These are phyloP conservation scores for Suhomyces tanzawaensis DNA, from an alignment of 805 yeast genomes.

Conservation along the genomic window DNA sequence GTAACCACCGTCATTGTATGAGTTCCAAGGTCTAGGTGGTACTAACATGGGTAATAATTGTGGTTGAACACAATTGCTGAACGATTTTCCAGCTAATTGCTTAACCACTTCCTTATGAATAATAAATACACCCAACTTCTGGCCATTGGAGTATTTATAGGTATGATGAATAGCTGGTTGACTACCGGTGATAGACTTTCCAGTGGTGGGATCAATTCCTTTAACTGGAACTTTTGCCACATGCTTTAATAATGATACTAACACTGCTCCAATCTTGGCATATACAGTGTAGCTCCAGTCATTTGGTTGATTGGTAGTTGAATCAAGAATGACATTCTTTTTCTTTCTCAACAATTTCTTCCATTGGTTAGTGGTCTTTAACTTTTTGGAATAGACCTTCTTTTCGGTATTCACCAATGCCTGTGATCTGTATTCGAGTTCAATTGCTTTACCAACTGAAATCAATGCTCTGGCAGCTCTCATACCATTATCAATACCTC, in stretches of 20 bases:
- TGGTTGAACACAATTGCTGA: slow-evolving; percentile 70
- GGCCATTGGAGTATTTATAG: slow-evolving; percentile 77
- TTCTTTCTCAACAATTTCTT: slow-evolving; percentile 40
- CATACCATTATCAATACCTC: slow-evolving; percentile 78
- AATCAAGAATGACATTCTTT: slow-evolving; percentile 9
- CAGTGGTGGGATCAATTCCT: slow-evolving; percentile 80
- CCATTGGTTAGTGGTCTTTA: slow-evolving; percentile 48
- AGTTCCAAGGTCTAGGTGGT: slow-evolving; percentile 85
- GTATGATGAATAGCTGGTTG: slow-evolving; percentile 92
- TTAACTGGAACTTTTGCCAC: slow-evolving; percentile 79
- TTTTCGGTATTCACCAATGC: slow-evolving; percentile 56
- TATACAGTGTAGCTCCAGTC: slow-evolving; percentile 25
- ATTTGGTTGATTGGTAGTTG: slow-evolving; percentile 7
- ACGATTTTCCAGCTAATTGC: slow-evolving; percentile 63
- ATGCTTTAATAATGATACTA: slow-evolving; percentile 71
- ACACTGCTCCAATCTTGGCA: slow-evolving; percentile 76
- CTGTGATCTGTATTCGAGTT: slow-evolving; percentile 77
- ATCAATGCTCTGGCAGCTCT: slow-evolving; percentile 79
- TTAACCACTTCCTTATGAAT: slow-evolving; percentile 68
- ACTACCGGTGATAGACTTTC: slow-evolving; percentile 58
- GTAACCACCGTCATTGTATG: slow-evolving; percentile 84
- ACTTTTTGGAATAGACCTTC: slow-evolving; percentile 40
- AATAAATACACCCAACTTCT: slow-evolving; percentile 75
- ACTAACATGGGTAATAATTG: slow-evolving; percentile 91
- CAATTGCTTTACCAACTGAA: slow-evolving; percentile 80